Base-by-base conservation (phyloP, 805 yeast genomes). In the Isabelozyma heimii region DNA sequence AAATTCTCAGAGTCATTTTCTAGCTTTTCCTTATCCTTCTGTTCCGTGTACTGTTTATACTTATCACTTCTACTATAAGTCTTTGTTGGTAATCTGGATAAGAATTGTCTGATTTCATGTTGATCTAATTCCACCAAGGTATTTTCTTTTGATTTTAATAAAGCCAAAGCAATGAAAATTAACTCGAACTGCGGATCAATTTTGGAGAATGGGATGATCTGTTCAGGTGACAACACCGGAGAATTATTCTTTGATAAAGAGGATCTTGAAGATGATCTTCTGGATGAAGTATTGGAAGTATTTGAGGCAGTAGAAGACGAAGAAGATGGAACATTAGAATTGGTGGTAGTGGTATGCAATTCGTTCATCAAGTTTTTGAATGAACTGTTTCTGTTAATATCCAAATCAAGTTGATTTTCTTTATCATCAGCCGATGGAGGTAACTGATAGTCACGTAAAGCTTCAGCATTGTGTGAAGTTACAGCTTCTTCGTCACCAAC, bases 91-190 rank as follows among this genome's bases (percentile, higher is more conserved):
- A 79, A 61, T 37, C 84, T 79, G 52, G 82, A 81, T 52, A 91
- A 74, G 54, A 83, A 83, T 61, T 91, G 95, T 37, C 91, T 76
- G 42, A 90, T 89, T 67, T 91, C 98, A 53, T 88, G 84, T 62
- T 89, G 96, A 60, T 91, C 98, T 54, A 91, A 83, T 62, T 91
- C 97, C 54, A 89, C 77, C 47, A 91, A 75, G 38, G 87, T 82
- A 56, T 82, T 82, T 57, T 87, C 91, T 65, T 86, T 85, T 45
- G 92, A 84, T 65, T 89, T 89, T 54, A 91, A 71, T 38, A 91
- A 80, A 0, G 97, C 89, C 43, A 91, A 71, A 44, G 89, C 83
- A 2, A 88, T 80, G 60, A 90, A 91, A 1, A 87, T 68, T 33
- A 90, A 75, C 68, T 87, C 91, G 28, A 85, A 76, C 60, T 89